Evolutionary conservation across 805 yeast genomes (phyloP).

Genomic region (Ascoidea asiatica): DNA sequence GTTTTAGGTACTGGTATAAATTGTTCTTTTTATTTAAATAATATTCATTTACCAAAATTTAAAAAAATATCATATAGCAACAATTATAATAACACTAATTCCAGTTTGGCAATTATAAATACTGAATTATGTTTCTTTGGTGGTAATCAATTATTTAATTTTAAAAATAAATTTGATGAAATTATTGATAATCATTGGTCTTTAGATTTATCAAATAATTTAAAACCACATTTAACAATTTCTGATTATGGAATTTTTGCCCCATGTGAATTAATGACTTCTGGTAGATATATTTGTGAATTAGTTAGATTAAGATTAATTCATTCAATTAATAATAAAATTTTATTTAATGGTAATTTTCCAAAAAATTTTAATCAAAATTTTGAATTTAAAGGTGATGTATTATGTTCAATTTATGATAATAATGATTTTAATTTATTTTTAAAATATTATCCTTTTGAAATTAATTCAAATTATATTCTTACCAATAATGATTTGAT

Average conservation of each 20-base stretch:
- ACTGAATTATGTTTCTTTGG: constrained; percentile 10
- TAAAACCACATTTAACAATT: not conserved
- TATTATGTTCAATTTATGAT: not conserved
- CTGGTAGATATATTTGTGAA: constrained; percentile 9
- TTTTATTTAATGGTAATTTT: not conserved
- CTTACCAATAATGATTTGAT: not conserved
- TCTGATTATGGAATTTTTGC: constrained; percentile 1
- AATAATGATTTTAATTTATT: not conserved
- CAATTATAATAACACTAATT: not conserved
- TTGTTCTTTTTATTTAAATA: constrained; percentile 2
- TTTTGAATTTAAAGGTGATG: not conserved
- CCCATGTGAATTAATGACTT: constrained; percentile 9
- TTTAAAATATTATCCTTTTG: not conserved
- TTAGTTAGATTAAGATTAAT: constrained; percentile 1
- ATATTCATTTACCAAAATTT: not conserved
- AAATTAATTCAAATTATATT: too few species aligned
- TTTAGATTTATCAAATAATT: not conserved
- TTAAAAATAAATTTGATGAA: not conserved
- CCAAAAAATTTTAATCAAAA: not conserved
- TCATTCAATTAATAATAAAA: not conserved
- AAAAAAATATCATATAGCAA: not conserved
- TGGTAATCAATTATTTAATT: not conserved
- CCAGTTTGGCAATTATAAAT: constrained; percentile 2
- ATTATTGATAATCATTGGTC: not conserved
- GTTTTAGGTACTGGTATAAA: constrained; percentile 14